Evolutionary conservation across 306 rosid species (phyloP), one percentile per base, ranked within the genome.

Genomic region (Canavalia gladiata): DNA sequence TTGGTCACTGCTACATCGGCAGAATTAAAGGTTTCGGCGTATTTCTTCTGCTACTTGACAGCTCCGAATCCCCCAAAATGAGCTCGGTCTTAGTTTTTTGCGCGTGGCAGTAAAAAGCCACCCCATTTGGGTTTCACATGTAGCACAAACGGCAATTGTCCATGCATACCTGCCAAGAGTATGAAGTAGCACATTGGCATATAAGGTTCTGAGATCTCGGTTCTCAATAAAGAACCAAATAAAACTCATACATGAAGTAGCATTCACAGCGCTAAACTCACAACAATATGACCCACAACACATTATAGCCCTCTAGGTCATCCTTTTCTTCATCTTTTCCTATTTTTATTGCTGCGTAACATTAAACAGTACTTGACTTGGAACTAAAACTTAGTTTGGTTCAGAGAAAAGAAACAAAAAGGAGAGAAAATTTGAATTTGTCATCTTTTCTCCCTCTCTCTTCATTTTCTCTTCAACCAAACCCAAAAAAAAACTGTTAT

Each of bases 21-120:
- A 75, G n/a, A 55, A 84, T 47, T 67, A 50, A 65, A 45, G 64
- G 70, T 65, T 51, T 58, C 12, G 25, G 69, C 66, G 79, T 55
- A 82, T 83, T 74, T 82, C 90, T 70, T 91, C 94, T 8, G 93
- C 94, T 80, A 95, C 87, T 86, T 93, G 90, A 71, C 92, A 86
- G 75, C 92, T 86, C 46, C 97, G 89, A 69, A 95, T 89, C 70
- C 94, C 99, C 99, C 98, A 95, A 80, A 95, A 95, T 13, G 86
- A 72, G 59, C 66, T 83, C 6, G 99, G 99, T 85, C 75, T 95
- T 86, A 95, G 82, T 55, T 82, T 89, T 84, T 66, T 84, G 72
- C 81, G 87, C 29, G 92, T 91, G 79, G 98, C 92, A 6, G 98
- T 90, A 71, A 90, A 95, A 62, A 87, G 95, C 98, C 99, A 95